Base-by-base conservation (phyloP, 768 basidiomycete species). In the Suillus decipiens region DNA sequence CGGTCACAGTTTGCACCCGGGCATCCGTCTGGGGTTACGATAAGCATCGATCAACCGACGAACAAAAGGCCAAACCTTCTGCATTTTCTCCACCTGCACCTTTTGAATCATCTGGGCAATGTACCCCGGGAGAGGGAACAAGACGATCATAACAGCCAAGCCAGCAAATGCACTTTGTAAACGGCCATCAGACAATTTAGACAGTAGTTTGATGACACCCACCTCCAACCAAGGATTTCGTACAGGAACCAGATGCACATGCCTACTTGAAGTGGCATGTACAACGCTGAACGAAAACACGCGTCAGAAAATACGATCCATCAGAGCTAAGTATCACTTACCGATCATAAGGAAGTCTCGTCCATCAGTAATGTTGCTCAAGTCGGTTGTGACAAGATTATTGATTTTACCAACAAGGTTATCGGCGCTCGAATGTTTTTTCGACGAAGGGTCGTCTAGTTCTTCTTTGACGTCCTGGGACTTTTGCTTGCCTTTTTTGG, bases 331-430 rank as follows among this genome's bases (percentile, higher is more conserved):
- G 28, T 19, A 22, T 28, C 10, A 53, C 59, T 58, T 62, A 54
- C 66, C 47, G 15, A 61, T 8, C 43, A 60, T 24, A 12, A 72
- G 45, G 55, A 70, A 64, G 48, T 72, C 68, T 28, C 67, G 63
- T 15, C 63, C 67, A 19, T 71, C 67, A 3, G 41, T 66, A 28
- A 68, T 57, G 24, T 68, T 69, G 17, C 37, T 59, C 50, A 58
- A 58, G 59, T 64, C 71, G 53, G 87, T 86, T 9, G 89, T 86
- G 43, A 90, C 83, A 7, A 92, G 75, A 61, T 91, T 93, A 72
- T 89, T 93, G 71, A 93, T 87, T 70, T 85, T 89, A 11, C 92
- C 91, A 42, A 86, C 83, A 22, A 90, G 73, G 69, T 88, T 87
- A 9, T 75, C 76, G 12, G 74, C 71, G 53, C 75, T 75, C 6